Evolutionary conservation across 768 basidiomycete genomes (phyloP).

Genomic region (Phanerochaete sordida): DNA sequence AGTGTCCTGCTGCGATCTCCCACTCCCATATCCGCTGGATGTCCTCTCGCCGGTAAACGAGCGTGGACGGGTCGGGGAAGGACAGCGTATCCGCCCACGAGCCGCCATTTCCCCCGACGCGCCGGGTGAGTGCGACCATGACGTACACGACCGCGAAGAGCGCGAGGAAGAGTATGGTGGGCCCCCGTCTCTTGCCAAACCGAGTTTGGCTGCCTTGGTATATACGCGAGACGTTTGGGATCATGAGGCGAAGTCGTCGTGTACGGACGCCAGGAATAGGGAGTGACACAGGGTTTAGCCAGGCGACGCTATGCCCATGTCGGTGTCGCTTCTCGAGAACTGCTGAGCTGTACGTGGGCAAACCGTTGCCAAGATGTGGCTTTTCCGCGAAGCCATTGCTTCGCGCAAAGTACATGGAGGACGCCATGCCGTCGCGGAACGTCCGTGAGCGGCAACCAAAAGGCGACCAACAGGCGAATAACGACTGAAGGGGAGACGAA

Average conservation of each 20-base stretch:
- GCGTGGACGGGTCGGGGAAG: constrained; percentile 58
- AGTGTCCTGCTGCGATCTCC: constrained; percentile 93
- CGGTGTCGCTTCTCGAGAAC: constrained; percentile 64
- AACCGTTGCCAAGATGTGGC: constrained; percentile 36
- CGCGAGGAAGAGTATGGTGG: constrained; percentile 33
- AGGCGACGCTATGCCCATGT: constrained; percentile 41
- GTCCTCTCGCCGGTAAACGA: constrained; percentile 75
- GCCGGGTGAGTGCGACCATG: constrained; percentile 56
- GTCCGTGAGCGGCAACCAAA: constrained; percentile 6
- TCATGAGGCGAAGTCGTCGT: constrained; percentile 51
- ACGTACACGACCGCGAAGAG: constrained; percentile 47
- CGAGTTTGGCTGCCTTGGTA: constrained; percentile 53
- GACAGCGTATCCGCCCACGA: constrained; percentile 56
- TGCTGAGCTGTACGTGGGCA: constrained; percentile 46
- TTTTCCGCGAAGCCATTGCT: constrained; percentile 43
- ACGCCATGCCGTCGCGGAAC: constrained; percentile 42
- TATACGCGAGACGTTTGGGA: constrained; percentile 59
- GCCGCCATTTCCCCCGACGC: constrained; percentile 58
- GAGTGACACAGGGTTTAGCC: constrained; percentile 58
- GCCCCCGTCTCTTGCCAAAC: constrained; percentile 58
- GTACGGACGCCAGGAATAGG: constrained; percentile 57
- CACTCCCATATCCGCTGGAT: constrained; percentile 91
- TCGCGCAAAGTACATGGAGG: constrained; percentile 45
- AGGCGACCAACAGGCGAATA: constrained; percentile 14
- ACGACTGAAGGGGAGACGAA: constrained; percentile 14